Evolutionary conservation across 257 asterid species (phyloP).

Genomic region (Primulina eburnea): DNA sequence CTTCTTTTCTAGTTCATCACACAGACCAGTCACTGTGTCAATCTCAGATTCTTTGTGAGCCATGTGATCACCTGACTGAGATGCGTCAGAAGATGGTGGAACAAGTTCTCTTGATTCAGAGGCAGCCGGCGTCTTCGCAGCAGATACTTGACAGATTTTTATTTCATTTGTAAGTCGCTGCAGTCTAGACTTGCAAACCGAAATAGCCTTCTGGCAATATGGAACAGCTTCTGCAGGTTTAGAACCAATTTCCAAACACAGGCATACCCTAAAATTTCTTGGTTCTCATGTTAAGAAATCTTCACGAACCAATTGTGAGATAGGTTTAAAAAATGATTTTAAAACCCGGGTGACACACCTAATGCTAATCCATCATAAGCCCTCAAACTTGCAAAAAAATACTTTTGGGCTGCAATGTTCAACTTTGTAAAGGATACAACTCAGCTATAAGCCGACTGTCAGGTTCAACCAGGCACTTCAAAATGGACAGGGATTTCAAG

Average conservation of each 20-base stretch:
- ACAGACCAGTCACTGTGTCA: slow-evolving; percentile 64
- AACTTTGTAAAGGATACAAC: slow-evolving; percentile 67
- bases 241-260: slow-evolving; percentile 91
- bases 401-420: background rate
- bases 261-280: slow-evolving; percentile 85
- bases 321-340: slow-evolving; percentile 1
- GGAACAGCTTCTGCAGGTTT: slow-evolving; percentile 79
- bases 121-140: slow-evolving; percentile 32
- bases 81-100: slow-evolving; percentile 40
- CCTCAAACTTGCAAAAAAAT: slow-evolving; percentile 19
- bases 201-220: slow-evolving; percentile 73
- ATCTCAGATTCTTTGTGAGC: slow-evolving; percentile 61
- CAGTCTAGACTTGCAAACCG: slow-evolving; percentile 69
- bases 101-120: slow-evolving; percentile 35
- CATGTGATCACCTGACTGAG: slow-evolving; percentile 37
- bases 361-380: background rate
- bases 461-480: slow-evolving; percentile 83
- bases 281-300: slow-evolving; percentile 44
- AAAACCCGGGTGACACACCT: background rate
- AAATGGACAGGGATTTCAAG: slow-evolving; percentile 76
- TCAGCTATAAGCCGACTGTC: slow-evolving; percentile 88
- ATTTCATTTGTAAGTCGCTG: slow-evolving; percentile 54
- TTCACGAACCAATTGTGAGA: slow-evolving; percentile 1
- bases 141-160: slow-evolving; percentile 30
- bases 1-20: slow-evolving; percentile 83